Percentiles rank a stretch among this genome's conserved stretches.
Evolutionary conservation across 768 basidiomycete species (phyloP).

Genomic region (Mycena galericulata): DNA sequence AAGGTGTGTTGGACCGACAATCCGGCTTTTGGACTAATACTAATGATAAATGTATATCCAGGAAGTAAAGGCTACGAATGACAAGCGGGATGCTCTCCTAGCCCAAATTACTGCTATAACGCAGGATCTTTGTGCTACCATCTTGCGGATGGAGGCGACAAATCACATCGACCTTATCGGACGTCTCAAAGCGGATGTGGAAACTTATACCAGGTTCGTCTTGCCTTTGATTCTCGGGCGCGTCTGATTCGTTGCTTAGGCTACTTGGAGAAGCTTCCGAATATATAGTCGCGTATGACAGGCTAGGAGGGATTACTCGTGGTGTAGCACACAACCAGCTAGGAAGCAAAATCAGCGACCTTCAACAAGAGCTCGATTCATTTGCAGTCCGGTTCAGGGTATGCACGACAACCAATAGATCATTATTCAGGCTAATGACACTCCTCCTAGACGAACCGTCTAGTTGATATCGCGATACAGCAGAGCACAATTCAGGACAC

Average conservation of each 20-base stretch:
- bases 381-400: constrained; percentile 20
- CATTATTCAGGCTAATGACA: neutral
- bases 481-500: neutral
- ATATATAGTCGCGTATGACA: neutral
- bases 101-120: no score
- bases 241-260: neutral
- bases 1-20: no score
- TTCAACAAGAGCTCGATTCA: constrained; percentile 5
- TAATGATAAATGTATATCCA: no score
- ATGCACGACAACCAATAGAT: neutral
- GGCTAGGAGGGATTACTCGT: neutral
- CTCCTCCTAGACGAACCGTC: constrained; percentile 3
- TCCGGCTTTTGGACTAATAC: no score
- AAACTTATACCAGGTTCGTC: neutral
- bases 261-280: neutral
- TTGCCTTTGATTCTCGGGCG: neutral
- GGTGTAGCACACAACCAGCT: neutral
- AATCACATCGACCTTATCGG: no score
- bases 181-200: no score
- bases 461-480: constrained; percentile 15
- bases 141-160: no score
- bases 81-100: no score
- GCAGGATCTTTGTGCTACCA: no score
- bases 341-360: neutral
- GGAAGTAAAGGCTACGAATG: no score